Evolutionary conservation across 1,284 basidiomycete species (phyloP), one percentile per base, ranked within the genome.

Genomic region (Testicularia cyperi): DNA sequence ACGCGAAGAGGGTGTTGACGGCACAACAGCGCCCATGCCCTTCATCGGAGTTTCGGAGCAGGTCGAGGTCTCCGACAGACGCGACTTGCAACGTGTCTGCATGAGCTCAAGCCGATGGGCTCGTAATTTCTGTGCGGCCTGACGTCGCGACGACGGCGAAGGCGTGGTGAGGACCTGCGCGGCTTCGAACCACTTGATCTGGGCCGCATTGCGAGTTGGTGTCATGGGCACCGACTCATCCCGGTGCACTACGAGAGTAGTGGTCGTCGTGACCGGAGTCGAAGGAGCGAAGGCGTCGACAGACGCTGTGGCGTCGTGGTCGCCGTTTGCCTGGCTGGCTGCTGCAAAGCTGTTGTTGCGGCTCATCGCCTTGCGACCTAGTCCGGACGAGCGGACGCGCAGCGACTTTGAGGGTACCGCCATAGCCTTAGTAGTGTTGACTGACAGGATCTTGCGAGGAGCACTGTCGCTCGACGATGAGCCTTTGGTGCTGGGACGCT

Each of bases 161-260:
- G 68, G 65, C 10, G 73, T 70, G 2, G 72, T 65, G 21, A 67
- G 26, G 12, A 70, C 45, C 36, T 70, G 65, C 7, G 71, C 67
- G 4, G 67, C 67, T 27, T 77, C 58, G 23, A 65, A 69, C 76
- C 75, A 77, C 47, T 74, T 72, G 48, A 72, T 52, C 19, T 42
- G 48, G 13, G 53, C 33, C 10, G 24, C 45, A 27, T 49, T 63
- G 18, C 74, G 54, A 15, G 72, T 75, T 16, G 74, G 74, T 18
- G 74, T 76, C 66, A 70, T 69, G 5, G 74, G 74, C 15, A 58
- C 45, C 18, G 45, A 5, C 9, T 46, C 42, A 3, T 38, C 39
- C 24, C 45, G 39, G 23, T 29, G 28, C 16, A 51, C 34, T 26
- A 33, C 23, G 37, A 56, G 26, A 2, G 14, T 19, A 12, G 37